Base-by-base conservation (phyloP, 108 stramenopile species). In the Pseudonitzschia pungens region DNA sequence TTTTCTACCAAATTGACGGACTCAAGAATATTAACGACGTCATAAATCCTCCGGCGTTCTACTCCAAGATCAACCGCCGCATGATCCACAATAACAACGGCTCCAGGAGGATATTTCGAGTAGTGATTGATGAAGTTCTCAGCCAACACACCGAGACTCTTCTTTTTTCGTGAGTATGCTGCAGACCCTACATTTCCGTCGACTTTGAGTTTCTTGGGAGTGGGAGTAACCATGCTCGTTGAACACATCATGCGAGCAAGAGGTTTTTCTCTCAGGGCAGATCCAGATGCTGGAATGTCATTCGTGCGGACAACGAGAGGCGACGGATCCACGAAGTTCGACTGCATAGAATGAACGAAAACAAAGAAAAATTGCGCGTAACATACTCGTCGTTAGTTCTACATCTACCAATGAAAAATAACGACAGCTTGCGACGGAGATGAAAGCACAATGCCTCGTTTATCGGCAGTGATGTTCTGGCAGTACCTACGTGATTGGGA, bases 21-120 rank as follows among this genome's bases (percentile, higher is more conserved):
- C 77, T 97, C 96, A 73, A 98, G 76, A 77, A 98, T 96, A 73
- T 98, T 98, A 72, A 96, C 91, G 10, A 98, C 87, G 75, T 98
- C 97, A 77, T 98, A 98, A 36, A 98, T 96, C 24, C 97, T 82
- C 22, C 97, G 82, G 27, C 96, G 87, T 71, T 94, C 93, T 21
- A 98, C 96, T 14, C 88, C 94, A 53, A 97, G 72, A 31, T 84
- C 77, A 1, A 64, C 60, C 20, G 97, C 95, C 8, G 92, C 86
- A 57, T 89, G 77, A 68, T 92, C 92, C 52, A 84, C 73, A 22
- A 84, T 55, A 29, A 80, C 63, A 26, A 58, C 70, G 4, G 79
- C 68, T 12, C 79, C 79, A 10, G n/a, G 29, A 6, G 83, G 75
- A 22, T 41, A 27, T 22, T 74, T 26, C 40, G 68, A 41, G 50